Evolutionary conservation across 371 early-diverging fungal species (phyloP).

Genomic region (Nematocida displodere): DNA sequence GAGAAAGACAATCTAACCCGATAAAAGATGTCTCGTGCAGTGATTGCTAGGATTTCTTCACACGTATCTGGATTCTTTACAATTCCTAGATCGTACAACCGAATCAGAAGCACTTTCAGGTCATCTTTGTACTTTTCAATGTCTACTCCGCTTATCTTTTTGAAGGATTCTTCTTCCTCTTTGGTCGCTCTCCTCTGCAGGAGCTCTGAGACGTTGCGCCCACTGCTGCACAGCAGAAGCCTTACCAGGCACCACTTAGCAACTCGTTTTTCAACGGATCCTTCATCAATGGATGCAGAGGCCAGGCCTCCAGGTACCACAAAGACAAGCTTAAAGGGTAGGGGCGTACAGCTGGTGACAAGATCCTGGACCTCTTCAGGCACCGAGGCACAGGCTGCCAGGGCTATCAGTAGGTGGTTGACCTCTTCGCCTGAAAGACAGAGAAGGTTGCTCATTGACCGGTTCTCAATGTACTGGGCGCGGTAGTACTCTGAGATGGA

Average conservation of each 20-base stretch:
- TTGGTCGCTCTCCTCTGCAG: slow-evolving; percentile 8
- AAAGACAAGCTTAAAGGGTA: slow-evolving; percentile 47
- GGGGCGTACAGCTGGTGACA: slow-evolving; percentile 3
- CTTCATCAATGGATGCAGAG: background rate
- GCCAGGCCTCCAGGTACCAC: slow-evolving; percentile 26
- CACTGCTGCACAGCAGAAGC: slow-evolving; percentile 6
- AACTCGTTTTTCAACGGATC: slow-evolving; percentile 23
- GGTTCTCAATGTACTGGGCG: slow-evolving; percentile 31
- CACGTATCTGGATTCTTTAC: slow-evolving; percentile 34
- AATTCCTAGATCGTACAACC: slow-evolving; percentile 33
- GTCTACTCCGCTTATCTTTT: background rate
- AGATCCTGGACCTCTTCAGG: slow-evolving; percentile 7
- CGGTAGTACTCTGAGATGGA: slow-evolving; percentile 45
- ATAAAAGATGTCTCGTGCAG: slow-evolving; percentile 57
- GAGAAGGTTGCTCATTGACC: slow-evolving; percentile 4
- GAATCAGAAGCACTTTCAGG: background rate
- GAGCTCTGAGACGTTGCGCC: slow-evolving; percentile 10
- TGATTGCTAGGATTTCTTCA: slow-evolving; percentile 55
- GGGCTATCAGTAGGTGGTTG: slow-evolving; percentile 24
- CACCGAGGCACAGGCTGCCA: background rate
- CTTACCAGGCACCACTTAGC: slow-evolving; percentile 40
- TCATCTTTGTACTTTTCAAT: slow-evolving; percentile 33
- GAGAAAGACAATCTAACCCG: slow-evolving; percentile 31
- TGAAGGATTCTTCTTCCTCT: background rate
- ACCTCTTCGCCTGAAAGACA: slow-evolving; percentile 37